A percentile compares a stretch with the other conserved stretches of the same genome.
Conservation (phyloP, 495 filamentous ascomycete genomes). For the Xylaria bambusicola region DNA sequence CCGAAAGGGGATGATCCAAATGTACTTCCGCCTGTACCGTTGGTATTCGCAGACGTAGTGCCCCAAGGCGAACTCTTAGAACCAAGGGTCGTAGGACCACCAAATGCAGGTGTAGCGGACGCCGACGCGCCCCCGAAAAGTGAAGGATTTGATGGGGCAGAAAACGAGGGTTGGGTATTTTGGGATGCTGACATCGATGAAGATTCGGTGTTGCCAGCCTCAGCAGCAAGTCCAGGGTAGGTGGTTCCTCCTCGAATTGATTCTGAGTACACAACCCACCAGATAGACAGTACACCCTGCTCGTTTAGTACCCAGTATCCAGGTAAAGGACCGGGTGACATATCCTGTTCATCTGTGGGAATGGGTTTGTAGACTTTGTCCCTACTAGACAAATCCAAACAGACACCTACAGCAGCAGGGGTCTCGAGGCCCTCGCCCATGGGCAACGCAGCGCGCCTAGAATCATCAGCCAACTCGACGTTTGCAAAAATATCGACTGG, state of each 20-base stretch:
- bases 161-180: constrained; percentile 32
- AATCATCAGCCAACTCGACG: constrained; percentile 74
- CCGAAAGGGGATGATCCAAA: constrained; percentile 46
- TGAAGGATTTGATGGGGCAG: constrained; percentile 25
- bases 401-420: constrained; percentile 78
- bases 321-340: constrained; percentile 79
- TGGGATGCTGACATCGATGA: constrained; percentile 29
- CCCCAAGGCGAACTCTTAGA: constrained; percentile 46
- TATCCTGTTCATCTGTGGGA: constrained; percentile 68
- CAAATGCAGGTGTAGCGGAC: constrained; percentile 35
- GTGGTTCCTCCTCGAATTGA: constrained; percentile 71
- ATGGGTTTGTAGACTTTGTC: constrained; percentile 80
- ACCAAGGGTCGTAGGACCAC: constrained; percentile 40
- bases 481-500: constrained; percentile 70
- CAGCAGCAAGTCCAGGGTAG: constrained; percentile 67
- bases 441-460: constrained; percentile 73
- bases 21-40: constrained; percentile 33
- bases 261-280: constrained; percentile 91
- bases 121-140: constrained; percentile 34
- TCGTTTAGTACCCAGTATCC: constrained; percentile 85
- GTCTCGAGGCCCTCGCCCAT: constrained; percentile 65
- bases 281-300: constrained; percentile 79
- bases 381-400: constrained; percentile 77
- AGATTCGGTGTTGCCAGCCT: constrained; percentile 29
- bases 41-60: constrained; percentile 21